Evolutionary conservation across 2,329 filamentous ascomycete genomes (phyloP).

Genomic region (Phaeosphaeriaceae sp.): DNA sequence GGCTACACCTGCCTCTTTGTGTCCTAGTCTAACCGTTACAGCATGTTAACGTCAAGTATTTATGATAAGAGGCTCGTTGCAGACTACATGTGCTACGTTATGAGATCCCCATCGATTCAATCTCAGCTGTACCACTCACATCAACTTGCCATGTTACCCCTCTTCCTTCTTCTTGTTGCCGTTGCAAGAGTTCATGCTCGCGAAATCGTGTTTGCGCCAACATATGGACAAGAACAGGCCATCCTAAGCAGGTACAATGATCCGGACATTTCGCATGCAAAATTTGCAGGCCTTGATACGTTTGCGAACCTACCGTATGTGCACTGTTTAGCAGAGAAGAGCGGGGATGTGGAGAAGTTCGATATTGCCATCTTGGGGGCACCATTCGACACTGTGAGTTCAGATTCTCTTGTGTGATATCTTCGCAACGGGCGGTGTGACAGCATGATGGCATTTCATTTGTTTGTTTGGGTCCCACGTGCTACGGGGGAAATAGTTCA

Average conservation of each 20-base stretch:
- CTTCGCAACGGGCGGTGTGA: background rate
- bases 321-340: constrained; percentile 51
- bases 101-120: too few relatives aligned
- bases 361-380: constrained; percentile 60
- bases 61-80: constrained; percentile 8
- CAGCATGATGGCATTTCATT: background rate
- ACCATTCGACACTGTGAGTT: constrained; percentile 57
- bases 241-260: constrained; percentile 25
- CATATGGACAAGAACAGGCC: constrained; percentile 44
- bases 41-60: constrained; percentile 1
- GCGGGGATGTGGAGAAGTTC: constrained; percentile 49
- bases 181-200: constrained; percentile 28
- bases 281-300: constrained; percentile 54
- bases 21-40: constrained; percentile 6
- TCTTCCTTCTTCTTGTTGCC: background rate
- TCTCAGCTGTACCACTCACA: too few relatives aligned
- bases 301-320: constrained; percentile 59
- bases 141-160: background rate
- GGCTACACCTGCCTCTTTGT: constrained; percentile 18
- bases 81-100: too few relatives aligned
- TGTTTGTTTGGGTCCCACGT: background rate
- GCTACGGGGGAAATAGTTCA: background rate
- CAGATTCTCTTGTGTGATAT: background rate
- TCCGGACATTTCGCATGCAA: constrained; percentile 39
- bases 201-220: constrained; percentile 55